Evolutionary conservation across 78 protist genomes (phyloP).

Genomic region (Guillardia theta): DNA sequence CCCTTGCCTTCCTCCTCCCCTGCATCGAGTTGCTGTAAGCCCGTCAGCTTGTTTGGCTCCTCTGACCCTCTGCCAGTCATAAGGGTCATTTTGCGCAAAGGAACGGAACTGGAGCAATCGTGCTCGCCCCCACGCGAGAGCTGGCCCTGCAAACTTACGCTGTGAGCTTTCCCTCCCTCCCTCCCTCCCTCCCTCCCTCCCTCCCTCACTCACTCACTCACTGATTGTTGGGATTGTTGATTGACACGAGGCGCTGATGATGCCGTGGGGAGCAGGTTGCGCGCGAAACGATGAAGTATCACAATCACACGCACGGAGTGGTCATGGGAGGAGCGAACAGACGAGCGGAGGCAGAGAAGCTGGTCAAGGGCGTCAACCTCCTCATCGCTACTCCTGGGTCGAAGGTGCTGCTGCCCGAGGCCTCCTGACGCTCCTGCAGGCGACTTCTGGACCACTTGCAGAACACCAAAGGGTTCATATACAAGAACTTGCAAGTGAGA

Average conservation of each 20-base stretch:
- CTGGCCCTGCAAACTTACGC: slow-evolving; percentile 6
- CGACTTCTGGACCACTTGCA: slow-evolving; percentile 95
- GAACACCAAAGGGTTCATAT: slow-evolving; percentile 74
- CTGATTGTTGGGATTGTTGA: slow-evolving; percentile 50
- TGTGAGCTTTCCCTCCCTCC: slow-evolving; percentile 86
- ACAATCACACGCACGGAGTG: slow-evolving; percentile 85
- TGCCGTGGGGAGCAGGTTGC: slow-evolving; percentile 60
- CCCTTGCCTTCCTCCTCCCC: slow-evolving; percentile 64
- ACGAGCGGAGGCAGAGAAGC: slow-evolving; percentile 81
- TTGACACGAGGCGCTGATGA: too few relatives aligned
- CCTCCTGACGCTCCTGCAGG: background rate
- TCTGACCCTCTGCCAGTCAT: background rate
- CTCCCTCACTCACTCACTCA: slow-evolving; percentile 59
- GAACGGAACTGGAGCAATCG: slow-evolving; percentile 66
- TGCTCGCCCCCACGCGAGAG: slow-evolving; percentile 55
- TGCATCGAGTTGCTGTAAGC: slow-evolving; percentile 54
- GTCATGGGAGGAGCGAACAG: slow-evolving; percentile 78
- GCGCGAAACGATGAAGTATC: slow-evolving; percentile 40
- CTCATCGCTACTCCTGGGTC: slow-evolving; percentile 98
- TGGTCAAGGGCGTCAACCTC: slow-evolving; percentile 80
- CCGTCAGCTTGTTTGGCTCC: background rate
- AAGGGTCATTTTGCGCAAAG: slow-evolving; percentile 63
- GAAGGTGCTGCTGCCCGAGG: background rate
- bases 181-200: slow-evolving; percentile 90
- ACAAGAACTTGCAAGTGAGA: slow-evolving; percentile 78